phyloP scores from a whole-genome alignment of 2,329 filamentous ascomycete species.

The Pseudogymnoascus sp. region DNA sequence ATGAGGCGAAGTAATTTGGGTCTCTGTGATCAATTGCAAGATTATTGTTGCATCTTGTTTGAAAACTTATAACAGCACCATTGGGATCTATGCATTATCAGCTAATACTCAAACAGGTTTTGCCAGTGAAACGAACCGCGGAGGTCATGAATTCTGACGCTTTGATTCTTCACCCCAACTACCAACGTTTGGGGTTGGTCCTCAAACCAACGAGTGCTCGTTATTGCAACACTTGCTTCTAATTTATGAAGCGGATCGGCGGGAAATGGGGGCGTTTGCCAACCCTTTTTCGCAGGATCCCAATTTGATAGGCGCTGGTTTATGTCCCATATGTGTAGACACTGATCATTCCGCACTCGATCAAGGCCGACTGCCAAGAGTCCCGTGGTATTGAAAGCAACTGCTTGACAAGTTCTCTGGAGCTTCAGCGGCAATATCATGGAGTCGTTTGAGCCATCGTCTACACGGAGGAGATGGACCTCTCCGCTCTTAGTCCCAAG shows the following conservation, averaged over 20 bases:
- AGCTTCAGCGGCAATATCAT: conserved; percentile 64
- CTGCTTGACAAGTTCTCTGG: conserved; percentile 69
- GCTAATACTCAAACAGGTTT: neutral
- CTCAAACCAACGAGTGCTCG: conserved; percentile 74
- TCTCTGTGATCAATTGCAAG: conserved; percentile 72
- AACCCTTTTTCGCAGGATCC: conserved; percentile 41
- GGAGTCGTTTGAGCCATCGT: conserved; percentile 59
- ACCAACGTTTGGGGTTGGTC: conserved; percentile 68
- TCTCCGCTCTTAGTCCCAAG: conserved; percentile 69
- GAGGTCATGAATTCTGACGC: conserved; percentile 69
- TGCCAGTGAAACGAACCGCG: conserved; percentile 46
- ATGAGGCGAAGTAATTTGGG: conserved; percentile 77
- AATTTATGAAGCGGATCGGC: conserved; percentile 48
- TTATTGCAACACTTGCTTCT: conserved; percentile 65
- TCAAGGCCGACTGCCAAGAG: conserved; percentile 72
- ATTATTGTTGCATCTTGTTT: conserved; percentile 61
- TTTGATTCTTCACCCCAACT: conserved; percentile 66
- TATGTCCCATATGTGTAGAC: conserved; percentile 76
- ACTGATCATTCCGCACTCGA: conserved; percentile 71
- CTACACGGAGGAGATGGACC: conserved; percentile 64
- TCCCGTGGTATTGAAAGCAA: conserved; percentile 66
- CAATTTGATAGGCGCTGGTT: conserved; percentile 47
- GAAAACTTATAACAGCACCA: conserved; percentile 48
- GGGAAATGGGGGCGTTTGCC: conserved; percentile 20
- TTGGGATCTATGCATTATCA: conserved; percentile 37